Base-by-base conservation (phyloP, 1,284 basidiomycete species). In the Singerocomus inundabilis region DNA sequence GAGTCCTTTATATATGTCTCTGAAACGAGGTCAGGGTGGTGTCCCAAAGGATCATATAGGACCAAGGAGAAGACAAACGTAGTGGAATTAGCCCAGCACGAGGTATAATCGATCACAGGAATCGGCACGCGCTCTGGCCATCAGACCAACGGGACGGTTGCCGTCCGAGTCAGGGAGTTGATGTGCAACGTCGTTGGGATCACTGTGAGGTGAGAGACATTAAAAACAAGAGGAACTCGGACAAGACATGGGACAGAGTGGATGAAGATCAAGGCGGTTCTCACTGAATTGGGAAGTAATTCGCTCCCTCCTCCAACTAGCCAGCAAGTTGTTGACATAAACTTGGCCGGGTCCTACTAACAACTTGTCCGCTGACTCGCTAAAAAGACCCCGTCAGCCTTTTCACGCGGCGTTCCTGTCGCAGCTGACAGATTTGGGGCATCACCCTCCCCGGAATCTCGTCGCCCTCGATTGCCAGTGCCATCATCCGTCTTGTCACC, bases 11-110 rank as follows among this genome's bases (percentile, higher is more conserved):
- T 65, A 66, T 70, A 67, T 56, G 59, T 52, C 52, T 46, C 42
- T 64, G 53, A 57, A 70, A 70, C 68, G 64, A 70, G 64, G 68
- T 64, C 67, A 69, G 67, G 67, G 64, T 66, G 49, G 46, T 55
- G 38, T 49, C n/a, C 35, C 33, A 46, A 51, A 44, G 28, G 43
- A 52, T 47, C 48, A 52, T 52, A 51, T 48, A 48, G 38, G 40
- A 53, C 53, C 35, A 59, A 48, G 50, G 46, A 62, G 44, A 48
- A 46, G 34, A 44, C 48, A 52, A 48, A 63, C 44, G 48, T 33
- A 63, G 62, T 52, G 48, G 48, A 42, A 53, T 42, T 59, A 41
- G 51, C 37, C 11, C 37, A 37, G 50, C 68, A 69, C 60, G 66
- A 67, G 68, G 67, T 55, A 15, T 21, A 47, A 46, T 47, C 57